A percentile compares a stretch with the other conserved stretches of the same genome.
Evolutionary conservation across 2,329 filamentous ascomycete genomes (phyloP).

Genomic region (Xylaria digitata): DNA sequence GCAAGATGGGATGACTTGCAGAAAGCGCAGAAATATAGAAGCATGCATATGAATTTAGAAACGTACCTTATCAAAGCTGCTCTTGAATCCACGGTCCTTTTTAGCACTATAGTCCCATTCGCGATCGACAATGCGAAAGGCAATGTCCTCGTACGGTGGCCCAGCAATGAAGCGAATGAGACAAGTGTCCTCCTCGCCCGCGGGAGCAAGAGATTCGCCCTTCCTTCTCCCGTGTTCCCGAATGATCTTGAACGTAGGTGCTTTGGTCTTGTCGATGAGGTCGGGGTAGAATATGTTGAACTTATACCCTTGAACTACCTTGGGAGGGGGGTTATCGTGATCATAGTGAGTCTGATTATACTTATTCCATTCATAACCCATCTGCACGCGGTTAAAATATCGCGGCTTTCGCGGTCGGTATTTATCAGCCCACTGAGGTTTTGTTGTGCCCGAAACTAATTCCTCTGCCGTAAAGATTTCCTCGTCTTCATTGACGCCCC

Average conservation of each 20-base stretch:
- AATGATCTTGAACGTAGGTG: conserved; percentile 95
- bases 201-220: conserved; percentile 91
- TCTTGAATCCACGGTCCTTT: conserved; percentile 91
- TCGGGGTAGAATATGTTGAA: conserved; percentile 99
- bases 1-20: conserved; percentile 26
- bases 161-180: conserved; percentile 95
- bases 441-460: conserved; percentile 71
- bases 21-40: conserved; percentile 29
- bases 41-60: conserved; percentile 6
- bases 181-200: conserved; percentile 96
- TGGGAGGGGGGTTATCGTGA: conserved; percentile 96
- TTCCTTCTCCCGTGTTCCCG: conserved; percentile 89
- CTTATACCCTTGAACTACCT: conserved; percentile 98
- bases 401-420: conserved; percentile 90
- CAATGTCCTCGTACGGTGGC: conserved; percentile 95
- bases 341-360: conserved; percentile 99
- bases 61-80: conserved; percentile 95
- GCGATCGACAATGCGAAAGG: conserved; percentile 96
- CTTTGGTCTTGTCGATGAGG: conserved; percentile 92
- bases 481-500: conserved; percentile 91
- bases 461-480: conserved; percentile 96
- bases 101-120: conserved; percentile 99
- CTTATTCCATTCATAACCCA: conserved; percentile 99
- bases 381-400: conserved; percentile 98
- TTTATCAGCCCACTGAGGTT: conserved; percentile 84